phyloP scores from a whole-genome alignment of 768 basidiomycete species.

The Pleurotus ostreatus region DNA sequence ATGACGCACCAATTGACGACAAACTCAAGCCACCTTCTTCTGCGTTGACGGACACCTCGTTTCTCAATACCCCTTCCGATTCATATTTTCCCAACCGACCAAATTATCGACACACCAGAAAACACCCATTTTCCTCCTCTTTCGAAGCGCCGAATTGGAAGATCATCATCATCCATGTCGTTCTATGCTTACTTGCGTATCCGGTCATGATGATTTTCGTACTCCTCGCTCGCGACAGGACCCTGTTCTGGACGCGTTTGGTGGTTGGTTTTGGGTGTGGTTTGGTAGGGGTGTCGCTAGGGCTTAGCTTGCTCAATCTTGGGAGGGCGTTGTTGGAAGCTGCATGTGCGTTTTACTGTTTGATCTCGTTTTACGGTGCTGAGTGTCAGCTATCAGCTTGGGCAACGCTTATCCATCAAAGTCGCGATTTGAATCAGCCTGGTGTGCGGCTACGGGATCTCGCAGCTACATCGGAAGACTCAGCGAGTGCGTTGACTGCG shows the following conservation, averaged over 20 bases:
- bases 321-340: conserved; percentile 30
- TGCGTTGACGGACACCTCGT: background rate
- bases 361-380: background rate
- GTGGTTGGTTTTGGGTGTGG: conserved; percentile 31
- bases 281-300: conserved; percentile 26
- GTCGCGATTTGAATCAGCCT: conserved; percentile 21
- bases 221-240: conserved; percentile 21
- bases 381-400: conserved; percentile 25
- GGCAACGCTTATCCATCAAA: conserved; percentile 42
- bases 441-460: conserved; percentile 34
- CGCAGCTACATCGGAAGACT: conserved; percentile 25
- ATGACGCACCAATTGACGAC: background rate
- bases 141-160: conserved; percentile 33
- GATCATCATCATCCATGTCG: conserved; percentile 23
- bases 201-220: conserved; percentile 28
- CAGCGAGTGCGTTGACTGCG: conserved; percentile 24
- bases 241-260: conserved; percentile 38
- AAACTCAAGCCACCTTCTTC: background rate
- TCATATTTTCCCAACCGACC: background rate
- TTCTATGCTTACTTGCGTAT: conserved; percentile 28
- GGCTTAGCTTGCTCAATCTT: conserved; percentile 24
- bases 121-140: conserved; percentile 24
- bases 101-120: background rate
- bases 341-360: conserved; percentile 25
- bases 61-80: conserved; percentile 1